Conservation (phyloP, 1,284 basidiomycete genomes). For the Heterobasidion annosum region DNA sequence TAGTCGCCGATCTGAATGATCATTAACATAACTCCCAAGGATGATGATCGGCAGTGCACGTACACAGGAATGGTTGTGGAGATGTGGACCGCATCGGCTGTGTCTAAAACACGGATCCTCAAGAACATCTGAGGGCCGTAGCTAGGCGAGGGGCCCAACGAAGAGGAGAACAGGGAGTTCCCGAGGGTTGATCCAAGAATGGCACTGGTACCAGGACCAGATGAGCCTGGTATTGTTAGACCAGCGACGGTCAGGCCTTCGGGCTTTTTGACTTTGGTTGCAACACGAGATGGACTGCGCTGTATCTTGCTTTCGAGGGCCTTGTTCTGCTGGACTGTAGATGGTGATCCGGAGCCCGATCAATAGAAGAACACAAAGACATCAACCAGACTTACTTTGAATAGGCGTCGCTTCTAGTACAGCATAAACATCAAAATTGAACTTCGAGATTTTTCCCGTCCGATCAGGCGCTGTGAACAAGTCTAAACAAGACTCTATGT, state of each 20-base stretch:
- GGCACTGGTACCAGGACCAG: slow-evolving; percentile 21
- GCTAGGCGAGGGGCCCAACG: slow-evolving; percentile 55
- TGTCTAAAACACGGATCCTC: slow-evolving; percentile 69
- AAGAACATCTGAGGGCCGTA: slow-evolving; percentile 77
- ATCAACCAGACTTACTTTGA: slow-evolving; percentile 50
- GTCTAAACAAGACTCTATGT: slow-evolving; percentile 2
- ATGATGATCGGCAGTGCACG: slow-evolving; percentile 18
- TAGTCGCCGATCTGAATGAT: slow-evolving; percentile 71
- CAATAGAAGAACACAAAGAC: not conserved
- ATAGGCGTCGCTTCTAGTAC: slow-evolving; percentile 66
- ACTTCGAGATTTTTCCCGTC: slow-evolving; percentile 77
- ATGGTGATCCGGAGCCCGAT: not conserved
- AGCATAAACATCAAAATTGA: slow-evolving; percentile 89
- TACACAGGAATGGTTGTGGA: slow-evolving; percentile 87
- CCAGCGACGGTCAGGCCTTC: slow-evolving; percentile 19
- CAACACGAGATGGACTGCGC: slow-evolving; percentile 64
- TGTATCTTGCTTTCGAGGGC: slow-evolving; percentile 70
- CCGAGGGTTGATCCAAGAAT: slow-evolving; percentile 27
- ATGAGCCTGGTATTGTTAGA: slow-evolving; percentile 18
- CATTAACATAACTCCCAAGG: not conserved
- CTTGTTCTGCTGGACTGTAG: slow-evolving; percentile 75
- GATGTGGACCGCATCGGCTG: slow-evolving; percentile 72
- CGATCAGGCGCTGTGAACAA: slow-evolving; percentile 78
- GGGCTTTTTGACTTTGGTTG: slow-evolving; percentile 50
- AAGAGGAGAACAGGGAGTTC: slow-evolving; percentile 44